These are phyloP conservation scores for Centaurea solstitialis DNA, from an alignment of 129 eudicot genomes.

Conservation along the genomic window DNA sequence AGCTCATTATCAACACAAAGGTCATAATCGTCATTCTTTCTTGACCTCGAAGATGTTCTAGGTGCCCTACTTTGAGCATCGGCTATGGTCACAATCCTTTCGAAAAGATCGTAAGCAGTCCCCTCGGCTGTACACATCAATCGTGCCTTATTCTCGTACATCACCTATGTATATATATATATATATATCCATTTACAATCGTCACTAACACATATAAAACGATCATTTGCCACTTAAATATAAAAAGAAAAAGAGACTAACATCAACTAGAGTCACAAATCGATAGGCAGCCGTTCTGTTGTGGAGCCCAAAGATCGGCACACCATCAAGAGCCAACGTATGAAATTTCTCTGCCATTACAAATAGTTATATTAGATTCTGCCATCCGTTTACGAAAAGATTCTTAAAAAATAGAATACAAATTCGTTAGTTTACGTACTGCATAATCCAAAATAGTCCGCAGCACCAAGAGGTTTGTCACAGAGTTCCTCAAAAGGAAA, in stretches of 20 bases:
- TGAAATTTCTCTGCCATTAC: slow-evolving; percentile 70
- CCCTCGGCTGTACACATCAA: slow-evolving; percentile 90
- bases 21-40: slow-evolving; percentile 72
- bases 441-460: slow-evolving; percentile 92
- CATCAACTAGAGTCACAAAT: slow-evolving; percentile 93
- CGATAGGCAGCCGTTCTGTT: slow-evolving; percentile 94
- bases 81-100: slow-evolving; percentile 73
- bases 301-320: slow-evolving; percentile 83
- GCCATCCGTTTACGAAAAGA: neutral
- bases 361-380: neutral
- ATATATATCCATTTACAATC: neutral
- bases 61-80: slow-evolving; percentile 82
- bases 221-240: neutral
- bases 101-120: slow-evolving; percentile 71
- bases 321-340: slow-evolving; percentile 83
- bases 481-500: slow-evolving; percentile 93
- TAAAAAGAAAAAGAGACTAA: slow-evolving; percentile 41
- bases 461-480: slow-evolving; percentile 97
- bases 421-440: slow-evolving; percentile 55
- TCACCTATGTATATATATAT: slow-evolving; percentile 58
- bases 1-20: slow-evolving; percentile 91
- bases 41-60: slow-evolving; percentile 82
- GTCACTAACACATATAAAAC: neutral
- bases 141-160: slow-evolving; percentile 86
- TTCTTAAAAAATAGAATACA: neutral